Base-by-base conservation (phyloP, 2,329 filamentous ascomycete species). In the Venturiaceae sp. region DNA sequence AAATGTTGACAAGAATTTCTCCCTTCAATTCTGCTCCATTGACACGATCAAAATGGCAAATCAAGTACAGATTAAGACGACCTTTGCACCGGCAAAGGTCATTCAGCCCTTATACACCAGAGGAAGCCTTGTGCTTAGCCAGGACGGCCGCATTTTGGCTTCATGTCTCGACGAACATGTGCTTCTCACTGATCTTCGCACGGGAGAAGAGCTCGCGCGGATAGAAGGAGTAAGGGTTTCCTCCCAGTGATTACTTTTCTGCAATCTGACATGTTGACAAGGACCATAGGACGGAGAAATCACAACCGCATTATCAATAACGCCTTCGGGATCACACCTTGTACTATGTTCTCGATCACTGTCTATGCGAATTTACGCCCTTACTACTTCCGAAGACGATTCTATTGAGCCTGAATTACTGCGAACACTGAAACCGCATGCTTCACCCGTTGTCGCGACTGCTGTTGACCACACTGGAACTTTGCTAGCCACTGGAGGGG, bases 71-170 rank as follows among this genome's bases (percentile, higher is more conserved):
- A 72, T 80, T 65, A 95, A 91, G 78, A 96, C 91, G 60, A 96
- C 92, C 3, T 99, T 96, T 72, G 89, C 95, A 68, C 83, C 87
- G 60, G 82, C 82, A 63, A 84, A 87, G 67, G 88, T 90, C 53
- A 88, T 99, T 58, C 88, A 91, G 66, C 94, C 94, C 21, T 92
- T 97, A 54, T 96, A 94, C 69, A 96, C 92, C 1, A 94, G 94
- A 58, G 94, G 94, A 46, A 87, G 88, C 63, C 85, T 95, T 60
- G 85, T 90, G 32, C 81, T 97, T 61, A 90, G 92, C 77, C 83
- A 85, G 71, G 83, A 84, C 74, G 91, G 91, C 55, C 83, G 83
- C 66, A 83, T 97, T 62, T 80, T 99, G 58, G 92, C 91, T 46
- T 91, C 91, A 26, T 91, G 88, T 36, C 76, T 97, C n/a, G 91